Evolutionary conservation across 2,329 filamentous ascomycete genomes (phyloP), one percentile per base, ranked within the genome.

Genomic region (Fusarium equiseti): DNA sequence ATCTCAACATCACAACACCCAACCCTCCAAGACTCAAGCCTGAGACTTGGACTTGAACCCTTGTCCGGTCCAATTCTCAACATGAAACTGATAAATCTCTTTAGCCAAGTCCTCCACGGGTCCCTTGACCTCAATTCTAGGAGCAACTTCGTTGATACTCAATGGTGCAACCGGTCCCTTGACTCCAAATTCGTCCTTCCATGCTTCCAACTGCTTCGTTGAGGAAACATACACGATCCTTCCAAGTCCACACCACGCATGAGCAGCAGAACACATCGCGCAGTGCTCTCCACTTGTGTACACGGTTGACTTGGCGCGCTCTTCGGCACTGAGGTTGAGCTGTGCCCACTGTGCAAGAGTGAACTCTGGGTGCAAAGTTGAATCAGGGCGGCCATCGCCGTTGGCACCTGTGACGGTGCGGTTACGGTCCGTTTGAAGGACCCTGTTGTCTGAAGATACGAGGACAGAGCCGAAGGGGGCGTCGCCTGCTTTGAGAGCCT

Each of bases 261-360:
- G 79, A 2, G 78, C 78, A 2, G 78, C 74, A 6, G 79, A 73
- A 44, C 79, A 81, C 79, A 81, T 81, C 48, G 78, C 65, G 66
- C 79, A 81, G 60, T 81, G 79, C 66, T 81, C 79, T 2, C 79
- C 79, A 2, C 79, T 79, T 6, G 80, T 81, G 54, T 81, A 81
- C 4, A 81, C 75, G 4, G 76, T 78, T 0, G 77, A 71, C 8
- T 55, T 62, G 24, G 85, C 82, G 20, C 85, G 82, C 56, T 84
- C 74, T 10, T 75, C 76, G 10, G 81, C 78, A 7, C 75, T 71
- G 8, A 78, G 72, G 40, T 81, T 69, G 18, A 76, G 76, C 45
- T 84, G 73, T 13, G 79, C 79, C 79, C 79, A 81, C 5, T 60
- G 74, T 6, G 79, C 79, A n/a, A 81, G 73, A 15, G 77, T 78